These are phyloP conservation scores for Metschnikowia henanensis DNA, from an alignment of 805 yeast genomes.

Conservation along the genomic window DNA sequence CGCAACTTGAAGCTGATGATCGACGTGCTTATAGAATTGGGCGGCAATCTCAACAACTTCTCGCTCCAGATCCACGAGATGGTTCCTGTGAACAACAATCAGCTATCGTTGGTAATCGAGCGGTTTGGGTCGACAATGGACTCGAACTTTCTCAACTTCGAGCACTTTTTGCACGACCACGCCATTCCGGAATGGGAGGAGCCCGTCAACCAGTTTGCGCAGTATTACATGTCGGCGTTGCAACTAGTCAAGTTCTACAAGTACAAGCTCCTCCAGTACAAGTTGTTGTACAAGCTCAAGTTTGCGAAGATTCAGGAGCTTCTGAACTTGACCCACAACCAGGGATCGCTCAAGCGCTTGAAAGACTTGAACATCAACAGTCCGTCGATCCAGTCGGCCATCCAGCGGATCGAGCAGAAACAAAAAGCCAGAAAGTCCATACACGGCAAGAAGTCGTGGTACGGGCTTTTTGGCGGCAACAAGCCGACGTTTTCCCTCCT, in stretches of 20 bases:
- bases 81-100: conserved; percentile 21
- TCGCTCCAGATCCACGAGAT: conserved; percentile 44
- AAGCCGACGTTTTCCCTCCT: conserved; percentile 20
- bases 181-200: conserved; percentile 48
- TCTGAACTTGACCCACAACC: conserved; percentile 24
- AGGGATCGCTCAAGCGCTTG: conserved; percentile 25
- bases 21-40: conserved; percentile 47
- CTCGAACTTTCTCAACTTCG: conserved; percentile 48
- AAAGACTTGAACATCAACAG: conserved; percentile 35
- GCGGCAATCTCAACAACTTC: conserved; percentile 57
- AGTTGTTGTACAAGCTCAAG: conserved; percentile 39
- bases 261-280: conserved; percentile 50
- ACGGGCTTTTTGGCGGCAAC: conserved; percentile 44
- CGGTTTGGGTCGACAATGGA: conserved; percentile 55
- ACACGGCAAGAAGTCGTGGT: conserved; percentile 37
- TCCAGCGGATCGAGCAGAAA: conserved; percentile 31
- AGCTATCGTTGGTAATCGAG: conserved; percentile 41
- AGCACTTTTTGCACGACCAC: conserved; percentile 40
- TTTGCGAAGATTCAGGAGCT: conserved; percentile 40
- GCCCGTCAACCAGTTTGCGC: conserved; percentile 48
- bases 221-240: conserved; percentile 43
- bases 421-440: conserved; percentile 19
- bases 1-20: conserved; percentile 42
- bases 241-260: conserved; percentile 50
- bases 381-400: conserved; percentile 38